Evolutionary conservation across 495 filamentous ascomycete genomes (phyloP), one percentile per base, ranked within the genome.

Genomic region (Penicillium bovifimosum): DNA sequence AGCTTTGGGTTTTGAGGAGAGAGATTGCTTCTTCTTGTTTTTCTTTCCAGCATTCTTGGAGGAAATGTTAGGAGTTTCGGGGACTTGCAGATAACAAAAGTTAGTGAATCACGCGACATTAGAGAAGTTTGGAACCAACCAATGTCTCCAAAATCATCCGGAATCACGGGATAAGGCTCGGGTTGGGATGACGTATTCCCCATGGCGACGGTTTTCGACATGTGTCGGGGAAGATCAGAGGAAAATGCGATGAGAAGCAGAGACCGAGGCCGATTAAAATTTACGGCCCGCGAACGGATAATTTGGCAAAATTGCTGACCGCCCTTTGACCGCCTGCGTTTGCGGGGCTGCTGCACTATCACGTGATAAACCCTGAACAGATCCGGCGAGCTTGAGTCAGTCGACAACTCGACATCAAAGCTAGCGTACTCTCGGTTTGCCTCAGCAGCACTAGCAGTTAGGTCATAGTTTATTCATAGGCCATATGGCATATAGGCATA

Each of bases 1-100:
- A 7, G 35, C 38, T n/a, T 47, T 38, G 29, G 46, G 16, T 29
- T 5, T 5, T 5, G 38, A 17, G 11, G 26, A 39, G n/a, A 34
- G 44, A 29, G 52, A 50, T 20, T 55, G 58, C 38, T 66, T 56
- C 6, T 41, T 54, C 32, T 55, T 57, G 20, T 43, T 26, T 17
- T 52, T 54, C 14, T 20, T 34, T 35, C 29, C 14, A 17, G 34
- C 34, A 6, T 18, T 9, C 31, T n/a, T 27, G 14, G 50, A 34
- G 2, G 20, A n/a, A 46, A 4, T 3, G 34, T 52, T n/a, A 27
- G 50, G 41, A 16, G 35, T 47, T 47, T 48, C 51, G n/a, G 51
- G 51, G 9, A 54, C 51, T 54, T 24, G 24, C 31, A 47, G 43
- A 27, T 35, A 27, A 32, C 10, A 26, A 41, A 54, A 29, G 43